Conservation (phyloP, 164 flowering plant species). For the Vitis amurensis region DNA sequence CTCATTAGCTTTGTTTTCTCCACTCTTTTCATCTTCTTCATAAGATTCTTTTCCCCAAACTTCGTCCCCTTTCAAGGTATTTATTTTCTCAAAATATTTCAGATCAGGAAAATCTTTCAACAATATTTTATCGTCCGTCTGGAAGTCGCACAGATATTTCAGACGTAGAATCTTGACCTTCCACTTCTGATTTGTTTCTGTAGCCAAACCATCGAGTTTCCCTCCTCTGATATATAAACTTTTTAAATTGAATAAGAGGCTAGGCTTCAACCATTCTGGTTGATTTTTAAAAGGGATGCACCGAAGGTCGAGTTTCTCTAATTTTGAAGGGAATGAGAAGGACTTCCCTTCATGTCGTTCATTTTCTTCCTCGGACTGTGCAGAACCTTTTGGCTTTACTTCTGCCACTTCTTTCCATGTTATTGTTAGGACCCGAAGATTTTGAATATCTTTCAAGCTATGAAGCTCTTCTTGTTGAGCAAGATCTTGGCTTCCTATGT, state of each 20-base stretch:
- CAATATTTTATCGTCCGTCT: neutral
- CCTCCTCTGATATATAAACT: neutral
- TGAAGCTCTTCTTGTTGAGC: too few species aligned
- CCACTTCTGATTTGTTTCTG: neutral
- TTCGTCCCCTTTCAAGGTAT: accelerated
- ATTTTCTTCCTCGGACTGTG: neutral
- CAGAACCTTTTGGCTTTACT: neutral
- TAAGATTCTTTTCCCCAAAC: too few species aligned
- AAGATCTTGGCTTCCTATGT: too few species aligned
- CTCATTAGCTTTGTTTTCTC: too few species aligned
- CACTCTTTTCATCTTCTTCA: too few species aligned
- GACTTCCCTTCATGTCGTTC: neutral
- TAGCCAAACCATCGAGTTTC: neutral
- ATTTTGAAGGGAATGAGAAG: neutral
- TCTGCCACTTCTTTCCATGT: neutral
- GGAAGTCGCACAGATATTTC: neutral
- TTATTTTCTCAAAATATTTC: neutral
- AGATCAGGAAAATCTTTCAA: neutral
- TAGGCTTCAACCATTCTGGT: neutral
- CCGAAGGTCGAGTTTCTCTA: neutral
- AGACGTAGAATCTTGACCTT: neutral
- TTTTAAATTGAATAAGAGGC: neutral
- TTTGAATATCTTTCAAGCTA: neutral
- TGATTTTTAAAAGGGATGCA: neutral
- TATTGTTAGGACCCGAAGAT: neutral